These are phyloP conservation scores for Chrysoporthe austroafricana DNA, from an alignment of 2,329 filamentous ascomycete species.

Conservation along the genomic window DNA sequence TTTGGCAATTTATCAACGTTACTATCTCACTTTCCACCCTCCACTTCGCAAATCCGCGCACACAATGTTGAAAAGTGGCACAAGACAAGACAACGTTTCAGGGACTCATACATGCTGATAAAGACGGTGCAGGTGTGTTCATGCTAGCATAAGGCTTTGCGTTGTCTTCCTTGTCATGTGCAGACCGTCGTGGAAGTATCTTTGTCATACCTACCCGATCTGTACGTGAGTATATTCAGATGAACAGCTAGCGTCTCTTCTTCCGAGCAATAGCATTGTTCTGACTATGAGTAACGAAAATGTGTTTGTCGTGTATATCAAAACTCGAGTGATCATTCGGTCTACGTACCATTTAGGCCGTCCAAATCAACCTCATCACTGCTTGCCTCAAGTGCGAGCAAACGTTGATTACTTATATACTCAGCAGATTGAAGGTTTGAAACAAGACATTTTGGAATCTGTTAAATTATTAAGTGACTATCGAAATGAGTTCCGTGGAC, in stretches of 20 bases:
- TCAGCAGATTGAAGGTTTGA: not conserved
- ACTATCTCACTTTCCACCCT: not conserved
- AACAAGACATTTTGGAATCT: not conserved
- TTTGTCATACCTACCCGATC: not conserved
- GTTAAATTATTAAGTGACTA: too few relatives aligned
- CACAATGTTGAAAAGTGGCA: too few relatives aligned
- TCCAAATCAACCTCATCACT: too few relatives aligned
- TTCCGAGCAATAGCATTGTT: not conserved
- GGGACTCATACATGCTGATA: not conserved
- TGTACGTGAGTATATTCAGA: too few relatives aligned
- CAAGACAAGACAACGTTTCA: not conserved
- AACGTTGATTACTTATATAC: not conserved
- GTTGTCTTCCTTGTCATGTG: not conserved
- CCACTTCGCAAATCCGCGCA: not conserved
- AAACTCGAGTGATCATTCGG: not conserved
- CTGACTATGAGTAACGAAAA: not conserved
- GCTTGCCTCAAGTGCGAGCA: not conserved
- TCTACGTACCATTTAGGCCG: not conserved
- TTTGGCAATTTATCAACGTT: not conserved
- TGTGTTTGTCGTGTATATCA: slow-evolving; percentile 1
- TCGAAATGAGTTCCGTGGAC: not conserved
- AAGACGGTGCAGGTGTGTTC: not conserved
- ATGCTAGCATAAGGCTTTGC: not conserved
- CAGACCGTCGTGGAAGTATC: not conserved
- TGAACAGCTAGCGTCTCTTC: not conserved